Conservation (phyloP, 163 green algal genomes). For the Coccomyxa subellipsoidea region DNA sequence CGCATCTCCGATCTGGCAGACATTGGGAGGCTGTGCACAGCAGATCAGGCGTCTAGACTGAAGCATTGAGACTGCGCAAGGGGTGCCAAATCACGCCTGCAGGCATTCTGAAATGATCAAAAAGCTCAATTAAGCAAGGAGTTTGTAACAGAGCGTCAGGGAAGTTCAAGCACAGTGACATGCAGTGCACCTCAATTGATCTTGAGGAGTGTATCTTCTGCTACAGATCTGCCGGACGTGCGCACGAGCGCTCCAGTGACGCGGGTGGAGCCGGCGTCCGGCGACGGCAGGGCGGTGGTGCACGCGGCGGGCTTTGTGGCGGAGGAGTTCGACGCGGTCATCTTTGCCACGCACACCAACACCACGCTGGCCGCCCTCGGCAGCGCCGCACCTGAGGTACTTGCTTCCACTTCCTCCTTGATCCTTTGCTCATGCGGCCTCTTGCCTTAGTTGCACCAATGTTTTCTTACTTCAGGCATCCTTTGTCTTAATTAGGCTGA, state of each 20-base stretch:
- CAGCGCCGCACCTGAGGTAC: constrained; percentile 23
- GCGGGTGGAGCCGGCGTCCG: constrained; percentile 29
- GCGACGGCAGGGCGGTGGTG: neutral
- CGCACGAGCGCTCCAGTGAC: constrained; percentile 49
- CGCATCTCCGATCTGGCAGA: too few relatives aligned
- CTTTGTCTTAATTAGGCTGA: constrained; percentile 2
- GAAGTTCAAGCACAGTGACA: too few relatives aligned
- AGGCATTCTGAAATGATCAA: too few relatives aligned
- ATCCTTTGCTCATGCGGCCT: too few relatives aligned
- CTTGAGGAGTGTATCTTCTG: neutral
- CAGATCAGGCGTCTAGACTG: too few relatives aligned
- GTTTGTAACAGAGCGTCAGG: too few relatives aligned
- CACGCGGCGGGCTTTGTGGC: constrained; percentile 3
- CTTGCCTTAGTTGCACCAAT: neutral
- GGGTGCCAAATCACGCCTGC: too few relatives aligned
- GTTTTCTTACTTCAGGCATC: neutral
- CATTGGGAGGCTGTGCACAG: too few relatives aligned
- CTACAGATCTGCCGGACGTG: constrained; percentile 72
- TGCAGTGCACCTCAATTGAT: neutral
- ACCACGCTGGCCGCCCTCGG: constrained; percentile 71
- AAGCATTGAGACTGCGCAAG: too few relatives aligned
- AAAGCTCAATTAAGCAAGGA: too few relatives aligned
- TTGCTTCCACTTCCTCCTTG: neutral
- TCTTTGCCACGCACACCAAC: constrained; percentile 88
- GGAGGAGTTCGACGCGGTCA: constrained; percentile 73